These are phyloP conservation scores for Niveomyces coronatus DNA, from an alignment of 2,329 filamentous ascomycete species.

Conservation along the genomic window DNA sequence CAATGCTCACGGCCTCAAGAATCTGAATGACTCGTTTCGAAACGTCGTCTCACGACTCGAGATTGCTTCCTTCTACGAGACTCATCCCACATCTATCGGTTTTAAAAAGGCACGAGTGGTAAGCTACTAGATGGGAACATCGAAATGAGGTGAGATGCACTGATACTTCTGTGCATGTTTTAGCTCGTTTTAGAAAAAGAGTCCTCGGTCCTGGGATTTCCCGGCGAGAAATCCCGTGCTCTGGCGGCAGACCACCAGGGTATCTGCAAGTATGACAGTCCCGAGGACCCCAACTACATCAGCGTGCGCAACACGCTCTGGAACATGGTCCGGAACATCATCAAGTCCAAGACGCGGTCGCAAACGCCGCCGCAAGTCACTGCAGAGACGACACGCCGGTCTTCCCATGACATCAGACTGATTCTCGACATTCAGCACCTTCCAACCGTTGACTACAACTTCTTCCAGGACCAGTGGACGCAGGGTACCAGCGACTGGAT, in stretches of 20 bases:
- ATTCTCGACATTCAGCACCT: not conserved
- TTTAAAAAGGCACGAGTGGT: slow-evolving; percentile 14
- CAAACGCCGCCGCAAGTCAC: too few species aligned
- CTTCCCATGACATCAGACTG: not conserved
- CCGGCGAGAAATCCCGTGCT: slow-evolving; percentile 25
- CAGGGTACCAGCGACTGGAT: not conserved
- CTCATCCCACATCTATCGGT: slow-evolving; percentile 15
- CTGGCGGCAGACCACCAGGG: slow-evolving; percentile 31
- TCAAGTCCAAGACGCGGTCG: not conserved
- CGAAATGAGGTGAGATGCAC: too few species aligned
- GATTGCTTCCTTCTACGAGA: slow-evolving; percentile 38
- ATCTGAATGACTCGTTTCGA: slow-evolving; percentile 35
- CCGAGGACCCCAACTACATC: slow-evolving; percentile 23
- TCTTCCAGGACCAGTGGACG: not conserved
- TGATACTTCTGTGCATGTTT: too few species aligned
- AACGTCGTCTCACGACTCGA: slow-evolving; percentile 24
- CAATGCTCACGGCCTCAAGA: slow-evolving; percentile 24
- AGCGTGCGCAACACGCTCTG: not conserved
- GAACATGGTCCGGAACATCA: not conserved
- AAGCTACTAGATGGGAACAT: too few species aligned
- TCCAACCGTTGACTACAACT: not conserved
- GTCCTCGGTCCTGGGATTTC: slow-evolving; percentile 32
- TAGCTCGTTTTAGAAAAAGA: slow-evolving; percentile 28
- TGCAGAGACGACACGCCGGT: not conserved
- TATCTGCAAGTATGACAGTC: slow-evolving; percentile 30